A percentile compares a stretch with the other conserved stretches of the same genome.
Evolutionary conservation across 2,329 filamentous ascomycete species (phyloP).

Genomic region (Eurotiales sp.): DNA sequence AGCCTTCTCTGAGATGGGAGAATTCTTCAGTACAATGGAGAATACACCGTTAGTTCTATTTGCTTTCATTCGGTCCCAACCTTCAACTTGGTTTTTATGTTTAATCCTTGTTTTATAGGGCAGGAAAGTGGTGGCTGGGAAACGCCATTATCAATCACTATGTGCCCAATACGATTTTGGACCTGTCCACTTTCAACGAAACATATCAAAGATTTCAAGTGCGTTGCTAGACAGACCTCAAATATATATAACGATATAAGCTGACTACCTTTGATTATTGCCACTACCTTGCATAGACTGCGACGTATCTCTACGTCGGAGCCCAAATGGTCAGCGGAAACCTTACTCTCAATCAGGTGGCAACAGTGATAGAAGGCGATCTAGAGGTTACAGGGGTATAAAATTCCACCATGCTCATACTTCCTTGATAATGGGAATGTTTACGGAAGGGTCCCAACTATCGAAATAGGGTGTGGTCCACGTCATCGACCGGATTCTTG

Average conservation of each 20-base stretch:
- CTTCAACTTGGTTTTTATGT: neutral
- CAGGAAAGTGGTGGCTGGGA: neutral
- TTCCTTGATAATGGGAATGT: no score
- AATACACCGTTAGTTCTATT: neutral
- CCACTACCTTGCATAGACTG: neutral
- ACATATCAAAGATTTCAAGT: neutral
- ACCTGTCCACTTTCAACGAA: neutral
- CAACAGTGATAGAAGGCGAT: neutral
- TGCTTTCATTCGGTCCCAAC: neutral
- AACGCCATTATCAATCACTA: neutral
- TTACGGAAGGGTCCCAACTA: no score
- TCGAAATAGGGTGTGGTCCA: neutral
- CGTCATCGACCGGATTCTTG: neutral
- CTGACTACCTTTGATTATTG: no score
- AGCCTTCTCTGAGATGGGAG: slow-evolving; percentile 25
- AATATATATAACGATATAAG: no score
- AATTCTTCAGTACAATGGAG: slow-evolving; percentile 20
- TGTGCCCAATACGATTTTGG: neutral
- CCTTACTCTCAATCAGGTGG: neutral
- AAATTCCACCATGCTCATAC: no score
- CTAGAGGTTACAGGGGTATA: neutral
- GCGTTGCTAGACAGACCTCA: no score
- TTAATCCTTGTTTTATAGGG: neutral
- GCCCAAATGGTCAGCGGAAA: neutral
- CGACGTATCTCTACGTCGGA: neutral